Evolutionary conservation across 176 grass and related monocot species (phyloP).

Genomic region (Raddia distichophylla): DNA sequence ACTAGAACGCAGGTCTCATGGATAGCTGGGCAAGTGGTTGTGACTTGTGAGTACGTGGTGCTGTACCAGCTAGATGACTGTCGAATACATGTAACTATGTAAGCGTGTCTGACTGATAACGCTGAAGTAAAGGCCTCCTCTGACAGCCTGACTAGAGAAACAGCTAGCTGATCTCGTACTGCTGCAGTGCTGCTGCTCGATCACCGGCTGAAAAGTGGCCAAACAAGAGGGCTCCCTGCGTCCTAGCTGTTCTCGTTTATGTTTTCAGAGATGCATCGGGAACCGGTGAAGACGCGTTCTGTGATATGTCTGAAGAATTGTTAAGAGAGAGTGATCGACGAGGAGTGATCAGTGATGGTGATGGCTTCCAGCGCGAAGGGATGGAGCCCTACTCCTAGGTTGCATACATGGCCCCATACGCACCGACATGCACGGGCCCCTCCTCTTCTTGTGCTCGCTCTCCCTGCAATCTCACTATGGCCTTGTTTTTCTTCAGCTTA

Average conservation of each 20-base stretch:
- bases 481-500: too few species aligned
- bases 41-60: too few species aligned
- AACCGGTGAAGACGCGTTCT: not conserved
- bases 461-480: not conserved
- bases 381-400: not conserved
- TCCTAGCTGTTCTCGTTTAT: not conserved
- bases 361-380: not conserved
- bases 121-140: not conserved
- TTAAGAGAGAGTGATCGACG: not conserved
- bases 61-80: too few species aligned
- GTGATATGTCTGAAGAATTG: not conserved
- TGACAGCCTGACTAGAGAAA: not conserved
- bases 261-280: not conserved
- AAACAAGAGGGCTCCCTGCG: not conserved
- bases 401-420: not conserved
- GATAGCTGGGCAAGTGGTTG: too few species aligned
- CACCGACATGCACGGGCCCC: too few species aligned
- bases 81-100: too few species aligned
- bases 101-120: too few species aligned
- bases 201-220: not conserved
- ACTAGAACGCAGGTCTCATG: too few species aligned
- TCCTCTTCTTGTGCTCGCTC: too few species aligned
- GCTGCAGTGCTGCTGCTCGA: not conserved
- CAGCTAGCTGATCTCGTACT: not conserved
- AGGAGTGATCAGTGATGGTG: not conserved